phyloP scores from a whole-genome alignment of 306 rosid genomes.

The Oemleria cerasiformis region DNA sequence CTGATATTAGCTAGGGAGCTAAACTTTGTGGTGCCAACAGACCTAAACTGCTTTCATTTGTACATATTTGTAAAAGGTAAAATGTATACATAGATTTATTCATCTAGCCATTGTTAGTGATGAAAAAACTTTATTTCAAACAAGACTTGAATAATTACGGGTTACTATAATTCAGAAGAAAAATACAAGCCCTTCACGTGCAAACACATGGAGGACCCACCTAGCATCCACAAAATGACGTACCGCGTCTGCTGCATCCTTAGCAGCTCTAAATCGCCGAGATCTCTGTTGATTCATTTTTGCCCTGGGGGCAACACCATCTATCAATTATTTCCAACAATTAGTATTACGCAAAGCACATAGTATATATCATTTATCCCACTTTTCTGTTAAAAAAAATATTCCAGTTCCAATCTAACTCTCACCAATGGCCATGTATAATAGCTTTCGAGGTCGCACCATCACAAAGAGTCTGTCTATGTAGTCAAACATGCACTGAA shows the following conservation, averaged over 20 bases:
- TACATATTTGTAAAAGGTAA: not conserved
- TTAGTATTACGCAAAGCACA: constrained; percentile 23
- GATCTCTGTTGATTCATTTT: constrained; percentile 97
- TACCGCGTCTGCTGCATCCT: constrained; percentile 93
- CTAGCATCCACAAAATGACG: constrained; percentile 38
- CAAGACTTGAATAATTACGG: not conserved
- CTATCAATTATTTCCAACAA: constrained; percentile 36
- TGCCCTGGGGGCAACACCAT: constrained; percentile 99
- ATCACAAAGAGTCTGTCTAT: constrained; percentile 84
- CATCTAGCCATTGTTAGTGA: not conserved
- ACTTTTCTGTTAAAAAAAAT: constrained; percentile 1
- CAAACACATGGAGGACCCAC: constrained; percentile 30
- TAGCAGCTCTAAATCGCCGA: constrained; percentile 91
- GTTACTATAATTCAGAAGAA: not conserved
- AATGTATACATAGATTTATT: not conserved
- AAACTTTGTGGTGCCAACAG: not conserved
- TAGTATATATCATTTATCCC: not conserved
- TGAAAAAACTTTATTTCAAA: not conserved
- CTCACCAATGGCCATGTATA: constrained; percentile 97
- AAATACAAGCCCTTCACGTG: constrained; percentile 19
- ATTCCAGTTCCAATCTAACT: not conserved
- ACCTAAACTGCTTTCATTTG: not conserved
- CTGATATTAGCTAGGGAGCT: not conserved
- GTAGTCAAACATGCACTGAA: constrained; percentile 91
- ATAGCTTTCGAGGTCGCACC: constrained; percentile 94